phyloP scores from a whole-genome alignment of 2,329 filamentous ascomycete genomes.

The Gnomoniopsis sp. region DNA sequence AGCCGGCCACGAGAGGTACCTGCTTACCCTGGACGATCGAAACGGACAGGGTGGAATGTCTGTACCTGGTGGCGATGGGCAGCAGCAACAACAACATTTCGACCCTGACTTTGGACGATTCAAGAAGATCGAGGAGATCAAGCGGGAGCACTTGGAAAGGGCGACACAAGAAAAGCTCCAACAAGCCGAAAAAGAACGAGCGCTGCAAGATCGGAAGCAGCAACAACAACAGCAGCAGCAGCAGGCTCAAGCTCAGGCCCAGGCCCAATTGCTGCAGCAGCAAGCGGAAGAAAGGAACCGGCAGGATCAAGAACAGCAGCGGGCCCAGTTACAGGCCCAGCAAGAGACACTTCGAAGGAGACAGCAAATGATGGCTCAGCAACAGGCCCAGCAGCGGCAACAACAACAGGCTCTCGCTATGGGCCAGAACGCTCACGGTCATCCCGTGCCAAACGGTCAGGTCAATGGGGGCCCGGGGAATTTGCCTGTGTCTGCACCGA shows the following conservation, averaged over 20 bases:
- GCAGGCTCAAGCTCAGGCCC: slow-evolving; percentile 45
- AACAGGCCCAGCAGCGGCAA: slow-evolving; percentile 26
- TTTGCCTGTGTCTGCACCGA: slow-evolving; percentile 26
- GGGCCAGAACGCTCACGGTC: slow-evolving; percentile 39
- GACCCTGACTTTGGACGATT: slow-evolving; percentile 87
- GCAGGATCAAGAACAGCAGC: slow-evolving; percentile 31
- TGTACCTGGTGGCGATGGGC: slow-evolving; percentile 68
- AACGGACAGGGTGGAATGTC: slow-evolving; percentile 59
- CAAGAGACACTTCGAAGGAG: slow-evolving; percentile 32
- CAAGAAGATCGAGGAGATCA: slow-evolving; percentile 85
- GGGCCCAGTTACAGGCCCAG: slow-evolving; percentile 26
- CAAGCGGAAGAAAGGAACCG: slow-evolving; percentile 33
- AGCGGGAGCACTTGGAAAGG: slow-evolving; percentile 71
- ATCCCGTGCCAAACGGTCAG: slow-evolving; percentile 39
- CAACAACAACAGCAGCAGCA: slow-evolving; percentile 43
- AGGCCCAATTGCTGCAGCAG: slow-evolving; percentile 21
- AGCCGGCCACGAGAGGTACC: slow-evolving; percentile 83
- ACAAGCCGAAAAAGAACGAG: slow-evolving; percentile 57
- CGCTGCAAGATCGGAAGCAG: slow-evolving; percentile 45
- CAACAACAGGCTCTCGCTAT: slow-evolving; percentile 32
- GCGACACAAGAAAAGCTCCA: slow-evolving; percentile 72
- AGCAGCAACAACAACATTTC: slow-evolving; percentile 69
- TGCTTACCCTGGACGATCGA: slow-evolving; percentile 88
- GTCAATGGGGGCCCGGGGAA: slow-evolving; percentile 36
- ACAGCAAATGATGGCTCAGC: slow-evolving; percentile 30